Conservation (phyloP, 1,139 yeast genomes). For the Candida frijolesensis region DNA sequence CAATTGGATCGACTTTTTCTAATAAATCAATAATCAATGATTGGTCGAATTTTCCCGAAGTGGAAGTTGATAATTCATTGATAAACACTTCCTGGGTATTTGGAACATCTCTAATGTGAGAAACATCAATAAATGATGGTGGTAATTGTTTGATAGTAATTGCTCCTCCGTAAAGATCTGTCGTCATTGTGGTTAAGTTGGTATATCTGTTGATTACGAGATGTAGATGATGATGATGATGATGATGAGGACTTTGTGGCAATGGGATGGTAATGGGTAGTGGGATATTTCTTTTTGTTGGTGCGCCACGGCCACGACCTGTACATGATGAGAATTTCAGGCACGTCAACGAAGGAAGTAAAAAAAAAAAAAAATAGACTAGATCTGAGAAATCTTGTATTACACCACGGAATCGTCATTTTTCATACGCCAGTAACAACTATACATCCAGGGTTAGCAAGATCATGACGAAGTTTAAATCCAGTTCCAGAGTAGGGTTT, state of each 20-base stretch:
- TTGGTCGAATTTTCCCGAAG: constrained; percentile 42
- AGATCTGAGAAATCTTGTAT: constrained; percentile 1
- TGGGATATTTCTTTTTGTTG: background rate
- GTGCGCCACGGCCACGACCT: background rate
- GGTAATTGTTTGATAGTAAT: constrained; percentile 50
- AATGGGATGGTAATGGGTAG: background rate
- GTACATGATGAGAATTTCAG: background rate
- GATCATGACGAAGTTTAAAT: constrained; percentile 8
- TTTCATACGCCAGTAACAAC: background rate
- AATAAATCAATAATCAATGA: constrained; percentile 73
- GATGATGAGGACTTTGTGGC: no score
- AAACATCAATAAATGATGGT: constrained; percentile 56
- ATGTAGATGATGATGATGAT: no score
- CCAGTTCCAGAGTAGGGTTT: constrained; percentile 1
- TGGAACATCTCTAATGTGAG: constrained; percentile 75
- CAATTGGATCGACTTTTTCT: constrained; percentile 51
- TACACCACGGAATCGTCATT: no score
- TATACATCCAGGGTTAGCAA: background rate
- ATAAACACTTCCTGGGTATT: constrained; percentile 88
- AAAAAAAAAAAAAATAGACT: background rate
- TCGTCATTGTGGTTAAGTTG: constrained; percentile 9
- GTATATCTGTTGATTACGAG: background rate
- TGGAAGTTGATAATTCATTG: constrained; percentile 29
- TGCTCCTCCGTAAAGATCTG: constrained; percentile 73
- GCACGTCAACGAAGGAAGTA: background rate